phyloP scores from a whole-genome alignment of 2,329 filamentous ascomycete species.

The Alternaria brassicae region DNA sequence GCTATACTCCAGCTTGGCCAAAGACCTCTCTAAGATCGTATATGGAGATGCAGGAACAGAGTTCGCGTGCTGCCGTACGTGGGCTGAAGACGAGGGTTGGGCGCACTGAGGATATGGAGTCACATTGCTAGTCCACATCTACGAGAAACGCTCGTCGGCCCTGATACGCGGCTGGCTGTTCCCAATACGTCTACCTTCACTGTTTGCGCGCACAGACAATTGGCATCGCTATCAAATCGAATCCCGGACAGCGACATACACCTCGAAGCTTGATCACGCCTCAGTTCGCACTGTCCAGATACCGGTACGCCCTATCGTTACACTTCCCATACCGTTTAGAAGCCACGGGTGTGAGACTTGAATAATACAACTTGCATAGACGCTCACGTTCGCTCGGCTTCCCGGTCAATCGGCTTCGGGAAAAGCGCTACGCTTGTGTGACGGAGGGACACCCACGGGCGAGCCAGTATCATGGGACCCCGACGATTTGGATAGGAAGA shows the following conservation, averaged over 20 bases:
- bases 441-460: constrained; percentile 32
- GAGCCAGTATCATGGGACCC: constrained; percentile 16
- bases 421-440: constrained; percentile 32
- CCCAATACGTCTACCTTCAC: constrained; percentile 22
- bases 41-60: constrained; percentile 24
- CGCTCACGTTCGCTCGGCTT: constrained; percentile 19
- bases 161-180: constrained; percentile 7
- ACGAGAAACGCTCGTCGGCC: constrained; percentile 1
- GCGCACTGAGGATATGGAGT: neutral
- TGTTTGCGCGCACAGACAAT: constrained; percentile 17
- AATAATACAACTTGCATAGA: constrained; percentile 27
- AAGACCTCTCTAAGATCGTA: constrained; percentile 21
- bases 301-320: constrained; percentile 3
- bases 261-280: constrained; percentile 11
- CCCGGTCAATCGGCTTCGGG: constrained; percentile 25
- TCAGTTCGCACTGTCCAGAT: constrained; percentile 1
- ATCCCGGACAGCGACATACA: constrained; percentile 26
- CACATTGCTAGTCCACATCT: neutral
- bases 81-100: constrained; percentile 1
- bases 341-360: constrained; percentile 13
- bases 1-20: constrained; percentile 26
- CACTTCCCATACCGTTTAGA: neutral
- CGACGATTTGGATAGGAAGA: constrained; percentile 22
- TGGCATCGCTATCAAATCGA: constrained; percentile 19
- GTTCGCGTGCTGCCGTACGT: constrained; percentile 11